Evolutionary conservation across 2,329 filamentous ascomycete genomes (phyloP).

Genomic region (Capronia epimyces): DNA sequence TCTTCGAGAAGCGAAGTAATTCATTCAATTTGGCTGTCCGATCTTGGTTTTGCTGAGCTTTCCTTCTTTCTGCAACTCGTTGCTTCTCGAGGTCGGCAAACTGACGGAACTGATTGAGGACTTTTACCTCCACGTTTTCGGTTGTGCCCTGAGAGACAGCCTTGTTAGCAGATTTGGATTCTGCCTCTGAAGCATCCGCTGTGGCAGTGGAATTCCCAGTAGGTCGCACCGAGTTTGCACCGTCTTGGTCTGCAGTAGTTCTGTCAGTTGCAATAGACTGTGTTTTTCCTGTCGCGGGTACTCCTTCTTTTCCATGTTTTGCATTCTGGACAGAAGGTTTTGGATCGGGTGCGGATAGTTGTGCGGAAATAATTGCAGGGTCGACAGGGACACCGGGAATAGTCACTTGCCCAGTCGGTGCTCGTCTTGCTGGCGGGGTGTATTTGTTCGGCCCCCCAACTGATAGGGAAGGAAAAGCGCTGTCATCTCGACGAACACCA

Average conservation of each 20-base stretch:
- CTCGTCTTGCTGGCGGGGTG: constrained; percentile 80
- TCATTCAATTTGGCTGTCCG: constrained; percentile 91
- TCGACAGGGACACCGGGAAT: constrained; percentile 74
- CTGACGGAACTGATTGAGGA: constrained; percentile 59
- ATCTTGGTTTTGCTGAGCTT: constrained; percentile 58
- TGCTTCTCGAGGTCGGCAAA: constrained; percentile 60
- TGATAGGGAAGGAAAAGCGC: constrained; percentile 57
- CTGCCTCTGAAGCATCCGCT: constrained; percentile 32
- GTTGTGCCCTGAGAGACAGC: constrained; percentile 49
- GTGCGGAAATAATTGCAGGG: constrained; percentile 85
- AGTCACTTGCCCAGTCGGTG: constrained; percentile 67
- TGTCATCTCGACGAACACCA: constrained; percentile 69
- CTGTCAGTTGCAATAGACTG: constrained; percentile 8
- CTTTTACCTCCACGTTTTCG: constrained; percentile 56
- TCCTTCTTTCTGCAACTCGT: constrained; percentile 53
- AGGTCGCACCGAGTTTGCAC: not conserved
- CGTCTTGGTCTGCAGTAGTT: constrained; percentile 2
- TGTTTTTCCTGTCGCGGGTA: not conserved
- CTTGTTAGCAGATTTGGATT: constrained; percentile 32
- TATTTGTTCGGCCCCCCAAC: constrained; percentile 66
- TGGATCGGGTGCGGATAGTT: constrained; percentile 53
- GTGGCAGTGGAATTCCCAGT: constrained; percentile 39
- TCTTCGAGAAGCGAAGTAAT: constrained; percentile 87
- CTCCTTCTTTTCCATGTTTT: constrained; percentile 36
- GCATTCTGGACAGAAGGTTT: constrained; percentile 30